Conservation (phyloP, 2,329 filamentous ascomycete genomes). For the Fusarium brevicatenulatum region DNA sequence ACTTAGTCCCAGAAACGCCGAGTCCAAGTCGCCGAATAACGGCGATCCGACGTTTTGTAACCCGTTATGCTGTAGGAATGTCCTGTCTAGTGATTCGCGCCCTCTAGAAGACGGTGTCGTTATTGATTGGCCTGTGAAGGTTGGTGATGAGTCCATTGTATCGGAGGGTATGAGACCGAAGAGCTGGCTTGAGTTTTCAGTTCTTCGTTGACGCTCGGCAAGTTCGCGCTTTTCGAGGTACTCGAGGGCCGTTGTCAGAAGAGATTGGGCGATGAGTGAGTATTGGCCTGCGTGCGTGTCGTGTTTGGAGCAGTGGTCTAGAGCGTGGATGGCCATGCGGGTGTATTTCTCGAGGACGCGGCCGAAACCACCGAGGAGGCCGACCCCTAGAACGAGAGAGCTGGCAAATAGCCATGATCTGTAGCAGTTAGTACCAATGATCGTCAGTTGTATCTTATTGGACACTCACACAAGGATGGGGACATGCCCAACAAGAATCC, state of each 20-base stretch:
- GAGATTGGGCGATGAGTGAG: constrained; percentile 62
- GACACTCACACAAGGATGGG: constrained; percentile 63
- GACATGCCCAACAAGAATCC: constrained; percentile 55
- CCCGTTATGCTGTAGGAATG: constrained; percentile 43
- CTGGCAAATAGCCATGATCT: constrained; percentile 66
- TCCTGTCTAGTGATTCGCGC: constrained; percentile 43
- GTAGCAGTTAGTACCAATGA: not conserved
- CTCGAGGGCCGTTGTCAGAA: constrained; percentile 57
- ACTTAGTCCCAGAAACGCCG: constrained; percentile 52
- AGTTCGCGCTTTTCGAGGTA: constrained; percentile 60
- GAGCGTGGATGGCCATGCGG: constrained; percentile 57
- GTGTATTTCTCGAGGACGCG: constrained; percentile 62
- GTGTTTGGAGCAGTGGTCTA: constrained; percentile 60
- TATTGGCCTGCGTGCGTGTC: constrained; percentile 64
- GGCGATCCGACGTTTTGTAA: constrained; percentile 46
- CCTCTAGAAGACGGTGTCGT: constrained; percentile 23
- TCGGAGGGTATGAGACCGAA: constrained; percentile 59
- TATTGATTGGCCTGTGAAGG: constrained; percentile 6
- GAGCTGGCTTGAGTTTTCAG: constrained; percentile 62
- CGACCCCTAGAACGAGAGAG: constrained; percentile 62
- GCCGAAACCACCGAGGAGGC: constrained; percentile 62
- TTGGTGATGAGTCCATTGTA: constrained; percentile 18
- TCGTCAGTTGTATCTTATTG: too few relatives aligned
- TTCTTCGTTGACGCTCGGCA: constrained; percentile 57
- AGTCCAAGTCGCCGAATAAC: constrained; percentile 50